Evolutionary conservation across 73 alveolate species (phyloP).

Genomic region (Stentor coeruleus): DNA sequence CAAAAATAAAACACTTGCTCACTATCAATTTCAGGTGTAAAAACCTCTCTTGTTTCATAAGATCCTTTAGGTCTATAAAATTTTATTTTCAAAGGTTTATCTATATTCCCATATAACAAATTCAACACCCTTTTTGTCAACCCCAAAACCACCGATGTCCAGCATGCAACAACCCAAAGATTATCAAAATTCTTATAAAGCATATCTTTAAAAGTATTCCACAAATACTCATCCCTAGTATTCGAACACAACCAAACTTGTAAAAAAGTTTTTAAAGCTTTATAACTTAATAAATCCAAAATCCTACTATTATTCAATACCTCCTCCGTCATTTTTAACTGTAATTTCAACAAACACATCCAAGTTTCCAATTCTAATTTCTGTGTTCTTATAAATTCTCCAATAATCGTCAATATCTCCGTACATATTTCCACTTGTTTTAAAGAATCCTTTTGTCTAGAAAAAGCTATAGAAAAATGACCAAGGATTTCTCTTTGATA

Average conservation of each 20-base stretch:
- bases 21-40: background rate
- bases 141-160: background rate
- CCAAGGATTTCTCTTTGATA: background rate
- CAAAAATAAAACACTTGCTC: background rate
- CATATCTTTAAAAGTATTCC: background rate
- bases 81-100: background rate
- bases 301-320: background rate
- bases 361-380: background rate
- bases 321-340: background rate
- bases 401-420: background rate
- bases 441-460: background rate
- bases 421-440: background rate
- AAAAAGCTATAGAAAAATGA: background rate
- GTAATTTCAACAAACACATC: background rate
- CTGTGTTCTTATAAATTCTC: background rate
- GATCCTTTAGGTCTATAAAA: background rate
- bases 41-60: background rate
- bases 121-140: background rate
- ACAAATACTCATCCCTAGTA: background rate
- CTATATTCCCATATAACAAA: background rate
- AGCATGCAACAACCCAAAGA: background rate
- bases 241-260: background rate
- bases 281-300: background rate
- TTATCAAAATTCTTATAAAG: background rate
- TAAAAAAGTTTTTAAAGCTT: background rate